These are phyloP conservation scores for Drechslerella coelobrocha DNA, from an alignment of 2,329 filamentous ascomycete genomes.

Conservation along the genomic window DNA sequence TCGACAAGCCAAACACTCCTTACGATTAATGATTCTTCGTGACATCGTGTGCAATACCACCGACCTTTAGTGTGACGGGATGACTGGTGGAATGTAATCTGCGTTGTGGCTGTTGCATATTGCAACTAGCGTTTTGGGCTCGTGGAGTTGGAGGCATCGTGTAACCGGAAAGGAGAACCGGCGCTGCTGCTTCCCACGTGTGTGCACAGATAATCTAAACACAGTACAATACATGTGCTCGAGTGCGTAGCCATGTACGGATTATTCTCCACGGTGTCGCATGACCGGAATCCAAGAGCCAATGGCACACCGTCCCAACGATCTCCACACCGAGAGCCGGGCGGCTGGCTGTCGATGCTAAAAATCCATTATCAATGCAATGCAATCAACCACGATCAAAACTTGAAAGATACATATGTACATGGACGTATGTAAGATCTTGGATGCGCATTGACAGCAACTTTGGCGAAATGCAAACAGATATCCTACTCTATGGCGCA, in stretches of 20 bases:
- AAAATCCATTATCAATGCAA: no score
- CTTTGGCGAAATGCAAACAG: no score
- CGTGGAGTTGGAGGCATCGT: no score
- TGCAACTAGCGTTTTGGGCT: not conserved
- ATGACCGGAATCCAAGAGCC: not conserved
- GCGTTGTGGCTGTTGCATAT: conserved; percentile 3
- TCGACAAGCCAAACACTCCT: no score
- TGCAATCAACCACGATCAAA: not conserved
- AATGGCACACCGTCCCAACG: not conserved
- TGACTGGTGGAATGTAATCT: no score
- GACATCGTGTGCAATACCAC: no score
- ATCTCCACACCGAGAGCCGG: not conserved
- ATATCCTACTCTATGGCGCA: no score
- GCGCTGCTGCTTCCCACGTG: not conserved
- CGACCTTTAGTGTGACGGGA: no score
- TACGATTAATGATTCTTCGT: no score
- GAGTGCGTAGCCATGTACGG: not conserved
- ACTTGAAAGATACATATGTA: not conserved
- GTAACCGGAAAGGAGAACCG: not conserved
- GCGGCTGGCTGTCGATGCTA: not conserved
- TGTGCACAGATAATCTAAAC: not conserved
- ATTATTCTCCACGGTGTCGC: not conserved
- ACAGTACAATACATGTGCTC: not conserved
- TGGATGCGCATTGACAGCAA: no score
- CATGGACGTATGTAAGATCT: no score